Evolutionary conservation across 768 basidiomycete species (phyloP), one percentile per base, ranked within the genome.

Genomic region (Leccinum ochraceum): DNA sequence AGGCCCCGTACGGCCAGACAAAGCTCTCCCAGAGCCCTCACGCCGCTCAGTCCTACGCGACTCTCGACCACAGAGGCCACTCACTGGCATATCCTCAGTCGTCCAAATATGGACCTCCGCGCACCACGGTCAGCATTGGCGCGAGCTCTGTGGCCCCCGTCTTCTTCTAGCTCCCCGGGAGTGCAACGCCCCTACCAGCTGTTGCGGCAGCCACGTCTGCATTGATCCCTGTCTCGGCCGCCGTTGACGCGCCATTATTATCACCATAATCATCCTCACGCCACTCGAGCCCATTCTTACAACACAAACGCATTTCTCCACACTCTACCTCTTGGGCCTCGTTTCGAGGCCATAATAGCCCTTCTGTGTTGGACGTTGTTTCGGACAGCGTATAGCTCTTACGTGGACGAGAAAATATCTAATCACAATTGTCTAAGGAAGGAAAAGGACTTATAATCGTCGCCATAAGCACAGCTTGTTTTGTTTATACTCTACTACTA

Each of bases 91-190:
- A 73, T 53, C 26, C 74, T 11, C 72, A 74, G 20, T 60, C 71
- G 13, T 61, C 72, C 60, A 67, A 66, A 54, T 61, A 60, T 55
- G 60, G 64, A 17, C 50, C 50, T 3, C 49, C 68, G 24, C 66
- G 62, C 61, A 76, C 76, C 24, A 77, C 79, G 13, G 80, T 87
- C 58, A 79, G 79, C 58, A 79, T 79, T 16, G 78, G 78, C 50
- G 85, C 85, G 49, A 77, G 80, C 44, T 71, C 78, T 17, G 80
- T 76, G 30, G 85, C 81, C 49, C 78, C 86, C 53, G 80, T 84
- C 37, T 86, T 88, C 76, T 88, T 88, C 77, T 88, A 71, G 78
- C 24, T 4, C 34, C 14, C 44, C 32, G 26, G 34, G 13, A 36
- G n/a, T n/a, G 44, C 55, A 55, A 32, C 16, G 7, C 46, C 57